phyloP scores from a whole-genome alignment of 805 yeast species.

The Hemisphaericaspora nanyangensis region DNA sequence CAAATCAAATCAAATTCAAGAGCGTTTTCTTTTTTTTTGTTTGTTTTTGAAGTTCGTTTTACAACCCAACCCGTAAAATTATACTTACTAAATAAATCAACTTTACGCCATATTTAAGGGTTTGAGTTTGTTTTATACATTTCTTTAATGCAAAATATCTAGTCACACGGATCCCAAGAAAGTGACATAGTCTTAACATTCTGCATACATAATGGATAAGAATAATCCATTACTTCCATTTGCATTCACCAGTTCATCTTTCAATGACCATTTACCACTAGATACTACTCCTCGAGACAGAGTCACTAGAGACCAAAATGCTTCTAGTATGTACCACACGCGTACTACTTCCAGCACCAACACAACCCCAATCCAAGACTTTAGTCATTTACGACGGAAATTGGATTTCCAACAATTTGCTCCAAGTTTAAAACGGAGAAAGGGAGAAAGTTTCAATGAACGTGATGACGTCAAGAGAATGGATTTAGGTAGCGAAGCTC shows the following conservation, averaged over 20 bases:
- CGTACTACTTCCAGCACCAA: constrained; percentile 15
- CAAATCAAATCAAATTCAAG: no score
- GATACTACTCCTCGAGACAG: constrained; percentile 40
- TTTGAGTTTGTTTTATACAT: no score
- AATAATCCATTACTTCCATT: constrained; percentile 45
- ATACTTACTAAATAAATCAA: no score
- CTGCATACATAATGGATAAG: constrained; percentile 27
- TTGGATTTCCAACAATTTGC: constrained; percentile 4
- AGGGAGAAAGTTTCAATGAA: constrained; percentile 43
- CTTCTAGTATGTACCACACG: constrained; percentile 43
- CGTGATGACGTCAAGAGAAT: constrained; percentile 37
- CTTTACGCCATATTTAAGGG: no score
- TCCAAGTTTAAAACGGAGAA: constrained; percentile 37
- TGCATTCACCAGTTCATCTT: constrained; percentile 40
- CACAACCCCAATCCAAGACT: constrained; percentile 1
- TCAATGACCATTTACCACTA: constrained; percentile 28
- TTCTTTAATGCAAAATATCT: no score
- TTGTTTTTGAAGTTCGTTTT: no score
- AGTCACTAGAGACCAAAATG: constrained; percentile 39
- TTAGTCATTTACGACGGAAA: constrained; percentile 16
- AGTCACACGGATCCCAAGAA: no score
- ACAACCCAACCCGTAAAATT: no score
- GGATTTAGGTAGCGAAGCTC: constrained; percentile 14
- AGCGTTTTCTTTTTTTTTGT: no score
- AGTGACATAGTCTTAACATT: no score